Evolutionary conservation across 805 yeast genomes (phyloP), one percentile per base, ranked within the genome.

Genomic region (Wickerhamiella qilinensis): DNA sequence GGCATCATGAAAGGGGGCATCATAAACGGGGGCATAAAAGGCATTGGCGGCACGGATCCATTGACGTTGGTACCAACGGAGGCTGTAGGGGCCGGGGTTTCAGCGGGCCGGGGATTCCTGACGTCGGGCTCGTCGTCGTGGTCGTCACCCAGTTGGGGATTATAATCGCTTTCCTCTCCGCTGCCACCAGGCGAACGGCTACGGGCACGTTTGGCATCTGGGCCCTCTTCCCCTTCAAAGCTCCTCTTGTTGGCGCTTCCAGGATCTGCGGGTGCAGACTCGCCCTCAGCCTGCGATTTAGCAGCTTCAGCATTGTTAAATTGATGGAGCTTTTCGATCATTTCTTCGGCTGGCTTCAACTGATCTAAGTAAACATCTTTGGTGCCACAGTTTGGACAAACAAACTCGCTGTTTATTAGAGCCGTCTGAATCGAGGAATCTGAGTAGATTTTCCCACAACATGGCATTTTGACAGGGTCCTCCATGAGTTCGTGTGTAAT

Each of bases 361-460:
- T 76, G 69, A 57, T 88, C 98, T 36, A 88, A 64, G 43, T 74
- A 74, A 1, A 82, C 67, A 41, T 85, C 95, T 19, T 71, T 73
- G 15, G 66, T 68, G 2, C 69, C 72, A 62, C 98, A 88, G 46
- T 74, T 76, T 4, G 98, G 97, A 59, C 98, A 88, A 29, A 71
- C 74, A 60, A 88, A 88, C 52, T 88, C 97, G 40, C 74, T 70
- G 20, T 82, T 93, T 38, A 88, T 66, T 20, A 88, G 60, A 6
- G 68, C 55, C 44, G 71, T 72, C 49, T 80, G 86, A 39, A 80
- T 70, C 24, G 78, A 62, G 20, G 68, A 69, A 44, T 72, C 68
- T 2, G 88, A 72, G 43, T 73, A 73, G 0, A 65, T 53, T 31
- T 63, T 69, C 11, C 62, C 58, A 53, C 94, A 82, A 56, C 96